These are phyloP conservation scores for Xylogone sp. DNA, from an alignment of 2,329 filamentous ascomycete genomes.

Conservation along the genomic window DNA sequence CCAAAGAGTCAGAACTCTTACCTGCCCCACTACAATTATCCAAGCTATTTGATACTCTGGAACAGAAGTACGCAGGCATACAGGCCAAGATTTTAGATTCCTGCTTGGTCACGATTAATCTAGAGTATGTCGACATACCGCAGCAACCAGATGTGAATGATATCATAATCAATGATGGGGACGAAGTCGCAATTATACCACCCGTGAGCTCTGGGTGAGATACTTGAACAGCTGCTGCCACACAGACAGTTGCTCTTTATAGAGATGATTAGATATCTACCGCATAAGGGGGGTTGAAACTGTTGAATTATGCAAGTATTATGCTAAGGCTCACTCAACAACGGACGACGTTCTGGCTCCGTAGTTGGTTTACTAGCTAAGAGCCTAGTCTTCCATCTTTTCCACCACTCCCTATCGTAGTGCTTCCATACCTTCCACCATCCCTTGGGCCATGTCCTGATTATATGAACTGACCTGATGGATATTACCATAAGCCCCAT, in stretches of 20 bases:
- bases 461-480: slow-evolving; percentile 5
- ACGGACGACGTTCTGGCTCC: not conserved
- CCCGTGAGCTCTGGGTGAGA: slow-evolving; percentile 78
- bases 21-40: slow-evolving; percentile 61
- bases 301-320: too few relatives aligned
- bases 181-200: slow-evolving; percentile 85
- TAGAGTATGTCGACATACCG: slow-evolving; percentile 71
- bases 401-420: slow-evolving; percentile 12
- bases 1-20: slow-evolving; percentile 61
- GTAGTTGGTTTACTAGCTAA: not conserved
- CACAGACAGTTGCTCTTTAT: too few relatives aligned
- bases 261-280: too few relatives aligned
- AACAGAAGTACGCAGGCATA: slow-evolving; percentile 68
- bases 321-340: not conserved
- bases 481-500: slow-evolving; percentile 9
- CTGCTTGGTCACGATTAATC: slow-evolving; percentile 74
- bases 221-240: too few relatives aligned
- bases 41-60: slow-evolving; percentile 63
- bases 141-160: slow-evolving; percentile 37
- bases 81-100: slow-evolving; percentile 63
- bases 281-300: too few relatives aligned
- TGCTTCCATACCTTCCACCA: slow-evolving; percentile 28
- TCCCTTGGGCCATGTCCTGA: slow-evolving; percentile 9
- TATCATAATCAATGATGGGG: slow-evolving; percentile 61
- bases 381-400: slow-evolving; percentile 11